Evolutionary conservation across 1,284 basidiomycete genomes (phyloP).

Genomic region (Apiotrichum laibachii): DNA sequence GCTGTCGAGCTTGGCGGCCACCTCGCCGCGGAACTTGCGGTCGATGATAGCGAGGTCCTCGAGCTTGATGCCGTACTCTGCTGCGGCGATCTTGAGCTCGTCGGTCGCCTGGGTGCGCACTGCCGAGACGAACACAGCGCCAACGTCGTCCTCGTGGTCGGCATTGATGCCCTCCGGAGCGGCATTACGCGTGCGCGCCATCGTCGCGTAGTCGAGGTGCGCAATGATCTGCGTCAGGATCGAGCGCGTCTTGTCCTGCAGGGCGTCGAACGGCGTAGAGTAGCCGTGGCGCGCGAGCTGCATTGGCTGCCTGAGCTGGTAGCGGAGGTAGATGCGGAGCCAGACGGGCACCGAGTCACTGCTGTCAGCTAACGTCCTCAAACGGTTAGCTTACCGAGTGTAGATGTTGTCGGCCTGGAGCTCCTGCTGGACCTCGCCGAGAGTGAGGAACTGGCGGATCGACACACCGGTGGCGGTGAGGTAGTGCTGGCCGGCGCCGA

Average conservation of each 20-base stretch:
- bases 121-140: conserved; percentile 16
- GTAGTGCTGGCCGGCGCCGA: conserved; percentile 20
- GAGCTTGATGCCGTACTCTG: conserved; percentile 21
- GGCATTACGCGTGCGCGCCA: conserved; percentile 18
- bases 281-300: conserved; percentile 19
- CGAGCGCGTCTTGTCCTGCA: conserved; percentile 23
- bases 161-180: conserved; percentile 8
- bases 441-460: conserved; percentile 15
- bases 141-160: conserved; percentile 9
- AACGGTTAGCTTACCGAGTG: conserved; percentile 7
- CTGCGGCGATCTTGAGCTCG: conserved; percentile 19
- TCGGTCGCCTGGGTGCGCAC: conserved; percentile 20
- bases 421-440: conserved; percentile 21
- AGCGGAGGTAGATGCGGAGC: conserved; percentile 21
- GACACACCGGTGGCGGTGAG: conserved; percentile 12
- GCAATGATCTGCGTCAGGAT: conserved; percentile 21
- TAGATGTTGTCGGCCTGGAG: conserved; percentile 18
- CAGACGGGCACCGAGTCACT: conserved; percentile 20
- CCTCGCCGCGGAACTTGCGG: conserved; percentile 19
- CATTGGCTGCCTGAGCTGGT: conserved; percentile 15
- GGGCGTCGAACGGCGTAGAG: conserved; percentile 18
- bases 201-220: conserved; percentile 16
- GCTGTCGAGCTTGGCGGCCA: conserved; percentile 17
- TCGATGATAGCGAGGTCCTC: conserved; percentile 21
- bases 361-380: not conserved